These are phyloP conservation scores for Ophiocordyceps unilateralis DNA, from an alignment of 2,329 filamentous ascomycete genomes.

Conservation along the genomic window DNA sequence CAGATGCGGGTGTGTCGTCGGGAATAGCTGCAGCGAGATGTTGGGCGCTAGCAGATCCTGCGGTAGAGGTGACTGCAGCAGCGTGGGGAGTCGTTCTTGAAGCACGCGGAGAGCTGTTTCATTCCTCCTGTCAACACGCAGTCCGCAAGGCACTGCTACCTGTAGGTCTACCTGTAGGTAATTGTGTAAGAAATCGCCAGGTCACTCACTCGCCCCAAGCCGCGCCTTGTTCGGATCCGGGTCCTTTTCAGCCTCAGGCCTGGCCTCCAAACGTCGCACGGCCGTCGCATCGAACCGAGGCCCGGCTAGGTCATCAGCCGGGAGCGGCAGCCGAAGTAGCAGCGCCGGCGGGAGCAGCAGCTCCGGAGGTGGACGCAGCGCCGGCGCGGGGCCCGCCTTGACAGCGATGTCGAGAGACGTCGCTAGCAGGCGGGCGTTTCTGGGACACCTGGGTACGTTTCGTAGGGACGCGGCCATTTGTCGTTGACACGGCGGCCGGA, in stretches of 20 bases:
- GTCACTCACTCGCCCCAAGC: constrained; percentile 43
- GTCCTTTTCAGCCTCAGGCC: constrained; percentile 15
- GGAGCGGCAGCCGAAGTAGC: neutral
- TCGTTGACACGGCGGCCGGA: constrained; percentile 4
- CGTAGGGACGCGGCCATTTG: constrained; percentile 18
- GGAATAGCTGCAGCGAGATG: constrained; percentile 54
- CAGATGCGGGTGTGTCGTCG: constrained; percentile 68
- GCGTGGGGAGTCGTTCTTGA: constrained; percentile 47
- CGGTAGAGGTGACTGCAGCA: constrained; percentile 49
- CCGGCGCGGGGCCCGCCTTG: constrained; percentile 2
- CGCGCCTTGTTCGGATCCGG: constrained; percentile 42
- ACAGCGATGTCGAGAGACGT: constrained; percentile 6
- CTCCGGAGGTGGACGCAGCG: neutral
- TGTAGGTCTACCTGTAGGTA: too few relatives aligned
- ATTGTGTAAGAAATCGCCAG: too few relatives aligned
- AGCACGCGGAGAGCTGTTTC: constrained; percentile 50
- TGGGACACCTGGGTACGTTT: constrained; percentile 9
- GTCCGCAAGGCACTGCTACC: too few relatives aligned
- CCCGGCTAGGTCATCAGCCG: constrained; percentile 1
- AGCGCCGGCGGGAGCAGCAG: neutral
- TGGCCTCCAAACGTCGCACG: constrained; percentile 9
- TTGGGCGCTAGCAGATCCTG: constrained; percentile 62
- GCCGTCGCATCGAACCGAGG: constrained; percentile 16
- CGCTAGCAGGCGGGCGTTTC: constrained; percentile 10
- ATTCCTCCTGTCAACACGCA: too few relatives aligned